phyloP scores from a whole-genome alignment of 192 early-diverging fungal species.

The Coemansia sp. region DNA sequence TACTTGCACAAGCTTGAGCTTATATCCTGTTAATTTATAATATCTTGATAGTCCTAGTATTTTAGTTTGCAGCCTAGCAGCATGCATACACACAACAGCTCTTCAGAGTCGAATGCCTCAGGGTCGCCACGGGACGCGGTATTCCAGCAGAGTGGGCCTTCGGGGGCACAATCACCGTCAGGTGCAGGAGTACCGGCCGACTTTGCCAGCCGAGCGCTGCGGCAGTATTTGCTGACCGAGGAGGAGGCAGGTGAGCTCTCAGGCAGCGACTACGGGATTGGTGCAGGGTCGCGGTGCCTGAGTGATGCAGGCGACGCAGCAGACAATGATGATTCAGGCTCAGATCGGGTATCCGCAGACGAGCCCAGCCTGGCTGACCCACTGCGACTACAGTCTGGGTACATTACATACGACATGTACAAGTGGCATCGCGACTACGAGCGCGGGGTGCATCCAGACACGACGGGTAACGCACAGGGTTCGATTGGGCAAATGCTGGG shows the following conservation, averaged over 20 bases:
- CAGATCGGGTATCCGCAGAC: neutral
- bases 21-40: too few relatives aligned
- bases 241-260: conserved; percentile 25
- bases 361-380: conserved; percentile 28
- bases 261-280: neutral
- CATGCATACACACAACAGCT: neutral
- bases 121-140: neutral
- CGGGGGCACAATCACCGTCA: neutral
- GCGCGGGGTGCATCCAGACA: conserved; percentile 16
- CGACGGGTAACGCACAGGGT: too few relatives aligned
- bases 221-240: conserved; percentile 32
- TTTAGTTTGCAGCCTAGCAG: neutral
- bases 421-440: conserved; percentile 70
- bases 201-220: conserved; percentile 25
- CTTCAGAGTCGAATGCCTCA: neutral
- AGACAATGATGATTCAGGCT: conserved; percentile 13
- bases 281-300: conserved; percentile 3
- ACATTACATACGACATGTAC: conserved; percentile 84
- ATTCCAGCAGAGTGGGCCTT: neutral
- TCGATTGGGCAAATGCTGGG: neutral
- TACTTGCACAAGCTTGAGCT: neutral
- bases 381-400: conserved; percentile 64
- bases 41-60: too few relatives aligned
- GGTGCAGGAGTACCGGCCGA: conserved; percentile 14
- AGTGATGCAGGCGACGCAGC: conserved; percentile 13